Percentiles rank a stretch among this genome's conserved stretches.
These are phyloP conservation scores for Aphanocladium album DNA, from an alignment of 2,329 filamentous ascomycete species.

Conservation along the genomic window DNA sequence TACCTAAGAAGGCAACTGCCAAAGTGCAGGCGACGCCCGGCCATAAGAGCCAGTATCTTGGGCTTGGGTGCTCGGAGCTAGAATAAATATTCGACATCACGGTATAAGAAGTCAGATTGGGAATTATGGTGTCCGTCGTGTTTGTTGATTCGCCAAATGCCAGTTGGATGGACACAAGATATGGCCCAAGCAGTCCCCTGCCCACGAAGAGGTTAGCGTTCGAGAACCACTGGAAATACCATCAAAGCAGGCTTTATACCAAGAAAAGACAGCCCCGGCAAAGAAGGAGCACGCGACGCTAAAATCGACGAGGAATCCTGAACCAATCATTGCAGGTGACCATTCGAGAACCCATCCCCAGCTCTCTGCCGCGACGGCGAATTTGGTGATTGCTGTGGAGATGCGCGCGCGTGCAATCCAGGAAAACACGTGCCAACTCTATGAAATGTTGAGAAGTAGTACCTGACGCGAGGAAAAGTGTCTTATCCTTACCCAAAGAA, in stretches of 20 bases:
- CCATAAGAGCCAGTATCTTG: constrained; percentile 11
- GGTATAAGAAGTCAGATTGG: not conserved
- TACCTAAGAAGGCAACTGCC: constrained; percentile 9
- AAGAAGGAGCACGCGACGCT: constrained; percentile 7
- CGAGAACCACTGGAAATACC: too few species aligned
- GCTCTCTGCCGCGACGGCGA: constrained; percentile 9
- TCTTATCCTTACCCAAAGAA: constrained; percentile 8
- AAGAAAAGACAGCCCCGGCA: not conserved
- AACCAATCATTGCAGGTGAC: constrained; percentile 11
- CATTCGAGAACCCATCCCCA: constrained; percentile 13
- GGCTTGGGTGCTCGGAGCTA: constrained; percentile 1
- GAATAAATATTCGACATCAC: constrained; percentile 2
- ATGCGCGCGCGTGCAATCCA: constrained; percentile 6
- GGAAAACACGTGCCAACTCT: constrained; percentile 12
- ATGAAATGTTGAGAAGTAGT: not conserved
- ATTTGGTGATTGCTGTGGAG: not conserved
- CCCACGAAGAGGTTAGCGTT: not conserved
- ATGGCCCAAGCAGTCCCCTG: constrained; percentile 4
- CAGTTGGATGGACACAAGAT: not conserved
- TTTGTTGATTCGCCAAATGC: constrained; percentile 1
- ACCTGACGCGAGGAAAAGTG: too few species aligned
- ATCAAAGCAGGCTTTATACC: not conserved
- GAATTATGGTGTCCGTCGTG: not conserved
- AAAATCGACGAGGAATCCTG: constrained; percentile 6
- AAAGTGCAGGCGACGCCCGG: constrained; percentile 7